Evolutionary conservation across 2,329 filamentous ascomycete genomes (phyloP).

Genomic region (Neocatenulostroma microsporum): DNA sequence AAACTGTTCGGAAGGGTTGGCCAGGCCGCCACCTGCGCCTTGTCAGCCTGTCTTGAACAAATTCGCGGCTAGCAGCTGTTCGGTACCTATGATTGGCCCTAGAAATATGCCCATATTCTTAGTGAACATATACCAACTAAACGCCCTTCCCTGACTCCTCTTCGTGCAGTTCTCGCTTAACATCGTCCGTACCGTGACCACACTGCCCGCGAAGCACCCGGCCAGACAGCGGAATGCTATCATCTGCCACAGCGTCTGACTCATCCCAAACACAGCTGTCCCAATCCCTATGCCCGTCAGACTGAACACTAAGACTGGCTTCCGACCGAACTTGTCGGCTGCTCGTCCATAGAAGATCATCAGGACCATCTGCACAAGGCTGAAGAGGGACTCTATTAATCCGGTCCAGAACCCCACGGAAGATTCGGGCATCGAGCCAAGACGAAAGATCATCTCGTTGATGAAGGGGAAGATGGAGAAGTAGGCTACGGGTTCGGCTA

Average conservation of each 20-base stretch:
- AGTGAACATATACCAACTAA: slow-evolving; percentile 68
- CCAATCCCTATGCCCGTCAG: slow-evolving; percentile 55
- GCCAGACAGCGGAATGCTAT: slow-evolving; percentile 62
- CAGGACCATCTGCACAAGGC: slow-evolving; percentile 65
- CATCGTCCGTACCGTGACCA: slow-evolving; percentile 71
- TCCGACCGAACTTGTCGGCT: slow-evolving; percentile 62
- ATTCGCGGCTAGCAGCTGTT: neutral
- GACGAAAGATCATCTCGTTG: slow-evolving; percentile 65
- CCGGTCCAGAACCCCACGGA: slow-evolving; percentile 75
- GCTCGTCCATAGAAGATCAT: slow-evolving; percentile 67
- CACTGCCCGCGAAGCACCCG: slow-evolving; percentile 65
- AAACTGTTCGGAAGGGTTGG: slow-evolving; percentile 59
- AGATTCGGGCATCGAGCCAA: slow-evolving; percentile 52
- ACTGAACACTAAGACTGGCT: slow-evolving; percentile 62
- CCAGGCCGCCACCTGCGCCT: slow-evolving; percentile 54
- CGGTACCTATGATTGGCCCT: slow-evolving; percentile 53
- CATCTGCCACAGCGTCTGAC: slow-evolving; percentile 64
- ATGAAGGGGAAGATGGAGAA: slow-evolving; percentile 77
- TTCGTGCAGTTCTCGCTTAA: slow-evolving; percentile 63
- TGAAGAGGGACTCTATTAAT: slow-evolving; percentile 64
- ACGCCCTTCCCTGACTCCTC: slow-evolving; percentile 63
- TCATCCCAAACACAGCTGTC: slow-evolving; percentile 61
- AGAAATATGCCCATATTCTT: slow-evolving; percentile 66
- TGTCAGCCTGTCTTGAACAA: slow-evolving; percentile 1
- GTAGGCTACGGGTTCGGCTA: slow-evolving; percentile 72